Base-by-base conservation (phyloP, 1,139 yeast genomes). In the Kurtzmaniella quercitrusa region DNA sequence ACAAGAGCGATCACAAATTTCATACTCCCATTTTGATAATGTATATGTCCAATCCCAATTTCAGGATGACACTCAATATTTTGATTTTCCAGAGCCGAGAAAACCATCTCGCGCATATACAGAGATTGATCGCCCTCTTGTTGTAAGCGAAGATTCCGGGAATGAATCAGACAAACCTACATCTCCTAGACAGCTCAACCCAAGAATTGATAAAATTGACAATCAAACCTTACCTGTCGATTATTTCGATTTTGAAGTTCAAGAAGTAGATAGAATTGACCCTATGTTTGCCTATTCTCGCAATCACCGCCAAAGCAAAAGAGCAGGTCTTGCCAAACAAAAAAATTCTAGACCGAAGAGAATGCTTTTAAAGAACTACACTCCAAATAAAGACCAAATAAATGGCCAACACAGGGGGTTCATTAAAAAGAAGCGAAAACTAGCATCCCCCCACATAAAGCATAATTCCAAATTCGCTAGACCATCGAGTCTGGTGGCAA, bases 241-340 rank as follows among this genome's bases (percentile, higher is more conserved):
- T 26, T 26, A 26, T 14, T 26, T 9, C n/a, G 30, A 26, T 26
- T 26, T 26, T 26, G 30, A 26, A 26, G 30, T 26, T 4, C 30
- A 26, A 26, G 64, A 59, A 38, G 49, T 41, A 6, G 61, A 58
- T 39, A 34, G 41, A 9, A 49, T 59, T 2, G 53, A 59, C 40
- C 57, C 60, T 2, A 48, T 57, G 55, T 45, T 55, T 36, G 51
- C 55, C 9, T 21, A 39, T 26, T 15, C 35, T 18, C 37, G 12
- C 11, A 12, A 9, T 16, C 14, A 19, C 21, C 23, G 17, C 11
- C 12, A 4, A 26, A 20, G 14, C 21, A 9, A 7, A 16, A 21
- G 38, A 36, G 26, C 40, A 15, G 36, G 33, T 17, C 18, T 17
- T 16, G 28, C 16, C n/a, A 26, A 14, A 21, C 30, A 26, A 26